Evolutionary conservation across 2,329 filamentous ascomycete species (phyloP), one percentile per base, ranked within the genome.

Genomic region (Amauroascus verrucosus): DNA sequence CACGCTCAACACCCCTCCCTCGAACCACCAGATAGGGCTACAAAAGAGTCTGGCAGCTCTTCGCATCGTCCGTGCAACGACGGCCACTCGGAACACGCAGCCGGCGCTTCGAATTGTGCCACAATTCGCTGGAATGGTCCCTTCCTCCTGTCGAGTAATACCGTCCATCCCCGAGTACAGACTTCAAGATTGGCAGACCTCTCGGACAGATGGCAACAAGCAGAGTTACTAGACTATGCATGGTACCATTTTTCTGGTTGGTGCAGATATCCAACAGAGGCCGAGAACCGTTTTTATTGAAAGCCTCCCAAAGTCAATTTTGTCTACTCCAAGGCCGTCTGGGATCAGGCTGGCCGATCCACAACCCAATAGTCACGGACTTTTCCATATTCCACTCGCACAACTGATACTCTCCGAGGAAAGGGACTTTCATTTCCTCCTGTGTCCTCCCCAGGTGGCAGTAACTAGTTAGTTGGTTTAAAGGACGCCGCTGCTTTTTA

Each of bases 301-400:
- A 51, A 45, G 38, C 49, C 49, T 37, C 49, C 11, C 26, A 51
- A 51, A 51, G 40, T 51, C 49, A 51, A 51, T 35, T 51, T 44
- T 20, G 9, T 26, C 37, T 22, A 22, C n/a, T 51, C 38, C 2
- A 7, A n/a, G 18, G 11, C 11, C 47, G 16, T 22, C 48, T 32
- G 48, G 48, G n/a, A 43, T 22, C 28, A 33, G 48, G 48, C 24
- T 51, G 48, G 37, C 14, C 48, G 35, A 50, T 50, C 48, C 20
- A 43, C 37, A 24, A 33, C 26, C 48, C 16, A 5, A 26, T 26
- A 13, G 7, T 14, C 2, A n/a, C n/a, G 7, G 18, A 30, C 46
- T 22, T 22, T 9, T 5, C 44, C 18, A 6, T 35, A 13, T 35
- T 48, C n/a, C 13, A 22, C 3, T 24, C 26, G 22, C 24, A n/a